phyloP scores from a whole-genome alignment of 768 basidiomycete genomes.

The Phylloporus arenicola region DNA sequence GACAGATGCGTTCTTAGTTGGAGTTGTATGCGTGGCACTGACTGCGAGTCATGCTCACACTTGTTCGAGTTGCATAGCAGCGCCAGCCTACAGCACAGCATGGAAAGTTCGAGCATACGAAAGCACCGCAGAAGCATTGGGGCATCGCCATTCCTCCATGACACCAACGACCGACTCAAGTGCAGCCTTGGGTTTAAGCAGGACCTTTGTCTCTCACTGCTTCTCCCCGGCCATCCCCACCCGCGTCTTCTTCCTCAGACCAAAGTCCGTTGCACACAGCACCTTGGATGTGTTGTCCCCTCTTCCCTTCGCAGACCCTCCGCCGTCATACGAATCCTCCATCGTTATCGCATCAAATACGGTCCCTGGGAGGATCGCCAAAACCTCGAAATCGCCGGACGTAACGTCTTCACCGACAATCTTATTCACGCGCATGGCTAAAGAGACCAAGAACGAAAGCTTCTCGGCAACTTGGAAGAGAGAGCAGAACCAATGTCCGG shows the following conservation, averaged over 20 bases:
- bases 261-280: constrained; percentile 35
- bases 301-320: constrained; percentile 7
- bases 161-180: constrained; percentile 34
- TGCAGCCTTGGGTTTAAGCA: constrained; percentile 36
- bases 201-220: constrained; percentile 29
- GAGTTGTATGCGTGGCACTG: too few relatives aligned
- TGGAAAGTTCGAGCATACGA: too few relatives aligned
- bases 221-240: constrained; percentile 22
- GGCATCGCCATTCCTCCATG: constrained; percentile 25
- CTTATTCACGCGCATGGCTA: constrained; percentile 45
- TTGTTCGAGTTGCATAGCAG: too few relatives aligned
- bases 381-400: constrained; percentile 29
- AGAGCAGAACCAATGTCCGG: constrained; percentile 36
- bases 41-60: too few relatives aligned
- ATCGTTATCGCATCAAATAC: constrained; percentile 23
- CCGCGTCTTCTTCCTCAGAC: constrained; percentile 29
- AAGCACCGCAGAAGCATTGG: too few relatives aligned
- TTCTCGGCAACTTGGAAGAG: constrained; percentile 39
- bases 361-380: constrained; percentile 21
- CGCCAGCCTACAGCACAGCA: too few relatives aligned
- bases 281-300: constrained; percentile 15
- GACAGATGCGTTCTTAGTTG: too few relatives aligned
- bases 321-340: constrained; percentile 32
- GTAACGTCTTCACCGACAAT: constrained; percentile 28
- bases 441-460: constrained; percentile 38